Base-by-base conservation (phyloP, 2,329 filamentous ascomycete genomes). In the Xylaria digitata region DNA sequence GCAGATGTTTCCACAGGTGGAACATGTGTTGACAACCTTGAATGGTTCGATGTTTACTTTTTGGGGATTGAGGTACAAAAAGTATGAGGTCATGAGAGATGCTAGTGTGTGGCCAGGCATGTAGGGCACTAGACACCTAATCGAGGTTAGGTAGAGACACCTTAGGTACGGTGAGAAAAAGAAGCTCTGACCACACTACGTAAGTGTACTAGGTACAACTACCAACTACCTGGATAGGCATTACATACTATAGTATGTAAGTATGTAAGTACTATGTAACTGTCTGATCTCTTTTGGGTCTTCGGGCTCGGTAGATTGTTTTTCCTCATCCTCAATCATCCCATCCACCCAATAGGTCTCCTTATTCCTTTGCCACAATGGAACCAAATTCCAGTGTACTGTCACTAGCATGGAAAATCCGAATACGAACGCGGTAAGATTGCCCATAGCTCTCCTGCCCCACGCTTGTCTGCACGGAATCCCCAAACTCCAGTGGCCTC, bases 401-500 rank as follows among this genome's bases (percentile, higher is more conserved):
- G 8, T 37, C 40, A n/a, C 26, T 15, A 19, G 42, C 19, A 56
- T 52, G 32, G 26, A 42, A 42, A 63, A 66, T 61, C 65, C 68
- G 68, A 70, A 69, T 69, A 69, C 67, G 67, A 69, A 67, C 63
- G 63, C 67, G 61, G 62, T 61, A 48, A 59, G 66, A 67, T 69
- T 64, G 48, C 32, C 43, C 50, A 46, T n/a, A 49, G 46, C 23
- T 32, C 8, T 26, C 7, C 11, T 34, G 65, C 53, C 57, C 62
- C 68, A 61, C 62, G 54, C 21, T 54, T 54, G 59, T n/a, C 9
- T 3, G 19, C 63, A 57, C 73, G 74, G 73, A 69, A 75, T 34
- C 56, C 59, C 66, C 42, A 72, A 69, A 73, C 68, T 72, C 73
- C 73, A 70, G 73, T 77, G 74, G 75, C 54, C 67, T 74, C 72